Evolutionary conservation across 495 filamentous ascomycete species (phyloP), one percentile per base, ranked within the genome.

Genomic region (Trypethelium eluteriae): DNA sequence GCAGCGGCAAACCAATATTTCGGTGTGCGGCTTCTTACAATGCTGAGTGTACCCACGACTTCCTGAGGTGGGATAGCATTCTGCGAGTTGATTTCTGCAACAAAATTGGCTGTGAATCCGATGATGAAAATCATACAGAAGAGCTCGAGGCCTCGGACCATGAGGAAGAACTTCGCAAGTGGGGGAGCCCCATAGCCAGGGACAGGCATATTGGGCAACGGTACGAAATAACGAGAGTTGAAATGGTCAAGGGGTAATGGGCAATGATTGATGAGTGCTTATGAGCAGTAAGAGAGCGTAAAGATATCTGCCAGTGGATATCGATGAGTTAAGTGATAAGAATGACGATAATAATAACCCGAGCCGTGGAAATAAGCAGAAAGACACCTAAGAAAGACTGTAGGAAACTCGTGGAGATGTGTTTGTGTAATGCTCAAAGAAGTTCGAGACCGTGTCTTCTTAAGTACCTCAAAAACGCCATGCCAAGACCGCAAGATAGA

Each of bases 71-170:
- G 85, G 6, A 82, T 81, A 46, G 83, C 81, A 59, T 86, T 81
- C 38, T 76, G 81, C 12, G 78, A 70, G n/a, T 92, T 82, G 66
- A 96, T 90, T 38, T 86, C 78, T n/a, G 85, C 83, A 73, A 96
- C 86, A 79, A 96, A 93, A 74, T 91, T 91, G 65, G 90, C 84
- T 1, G 84, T 86, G 68, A 96, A 84, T 63, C 91, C 91, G 71
- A 96, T 88, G 69, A 92, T 85, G 59, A 85, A 81, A 69, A 96
- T 84, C 68, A 98, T 86, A 32, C 82, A 87, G 62, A 86, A 79
- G 61, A 83, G 79, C 74, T 96, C 87, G 66, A 93, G 81, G 35
- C 84, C 79, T 38, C 93, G 85, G 68, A 88, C 83, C 66, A 89
- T 73, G 39, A 86, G 85, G 81, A 95, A 96, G 67, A 85, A 89